Evolutionary conservation across 78 protist species (phyloP).

Genomic region (Diacronema lutheri): DNA sequence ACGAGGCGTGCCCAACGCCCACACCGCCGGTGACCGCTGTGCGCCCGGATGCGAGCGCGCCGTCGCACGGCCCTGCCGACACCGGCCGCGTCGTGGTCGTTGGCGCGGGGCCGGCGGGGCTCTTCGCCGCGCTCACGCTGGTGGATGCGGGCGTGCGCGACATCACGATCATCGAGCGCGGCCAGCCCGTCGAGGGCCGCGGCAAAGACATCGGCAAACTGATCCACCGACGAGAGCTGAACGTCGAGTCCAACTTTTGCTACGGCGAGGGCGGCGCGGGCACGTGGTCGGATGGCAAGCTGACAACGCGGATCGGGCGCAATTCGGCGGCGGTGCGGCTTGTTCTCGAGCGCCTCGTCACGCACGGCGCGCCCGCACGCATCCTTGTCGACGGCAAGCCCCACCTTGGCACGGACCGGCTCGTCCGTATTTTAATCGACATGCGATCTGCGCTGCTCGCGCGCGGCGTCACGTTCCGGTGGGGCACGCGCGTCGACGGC

Average conservation of each 20-base stretch:
- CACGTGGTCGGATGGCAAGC: slow-evolving; percentile 40
- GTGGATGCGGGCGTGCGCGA: not conserved
- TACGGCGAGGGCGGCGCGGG: slow-evolving; percentile 31
- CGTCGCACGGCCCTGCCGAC: not conserved
- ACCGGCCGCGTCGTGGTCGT: not conserved
- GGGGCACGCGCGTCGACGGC: not conserved
- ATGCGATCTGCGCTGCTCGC: too few species aligned
- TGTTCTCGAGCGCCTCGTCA: slow-evolving; percentile 13
- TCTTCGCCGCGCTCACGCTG: slow-evolving; percentile 15
- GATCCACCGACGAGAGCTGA: not conserved
- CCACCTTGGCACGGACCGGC: not conserved
- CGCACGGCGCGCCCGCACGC: slow-evolving; percentile 23
- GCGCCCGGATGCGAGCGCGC: not conserved
- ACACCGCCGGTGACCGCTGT: not conserved
- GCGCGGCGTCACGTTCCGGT: not conserved
- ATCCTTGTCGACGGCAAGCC: slow-evolving; percentile 28
- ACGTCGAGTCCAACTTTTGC: slow-evolving; percentile 33
- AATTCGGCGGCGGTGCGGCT: not conserved
- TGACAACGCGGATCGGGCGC: slow-evolving; percentile 6
- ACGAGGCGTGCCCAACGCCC: not conserved
- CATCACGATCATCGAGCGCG: not conserved
- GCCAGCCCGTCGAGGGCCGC: slow-evolving; percentile 20
- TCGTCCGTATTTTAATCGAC: not conserved
- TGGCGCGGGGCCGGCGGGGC: slow-evolving; percentile 24
- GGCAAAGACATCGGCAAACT: not conserved